Base-by-base conservation (phyloP, 163 green algal species). In the Trebouxia gelatinosa region DNA sequence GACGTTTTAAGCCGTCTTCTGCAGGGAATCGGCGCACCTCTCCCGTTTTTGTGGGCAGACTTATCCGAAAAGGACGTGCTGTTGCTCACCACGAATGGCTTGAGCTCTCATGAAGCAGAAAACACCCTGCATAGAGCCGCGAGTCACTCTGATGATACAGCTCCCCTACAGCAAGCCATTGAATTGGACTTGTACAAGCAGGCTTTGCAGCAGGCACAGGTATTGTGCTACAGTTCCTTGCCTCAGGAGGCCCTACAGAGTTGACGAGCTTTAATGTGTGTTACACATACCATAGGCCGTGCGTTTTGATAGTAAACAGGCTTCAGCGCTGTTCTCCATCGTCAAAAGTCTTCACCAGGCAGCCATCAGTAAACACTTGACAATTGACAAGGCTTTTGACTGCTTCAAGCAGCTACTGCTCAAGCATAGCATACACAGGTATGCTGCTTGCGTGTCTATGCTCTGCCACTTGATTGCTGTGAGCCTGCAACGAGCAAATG, bases 341-440 rank as follows among this genome's bases (percentile, higher is more conserved):
- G 81, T 90, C 5, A 90, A 90, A 50, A 70, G 28, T 3, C 80
- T 89, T n/a, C 88, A 91, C 72, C 35, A 57, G 0, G 31, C 50
- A 11, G 78, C 79, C n/a, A 82, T 83, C 0, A 37, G 76, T 0
- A 77, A 88, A 48, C 67, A 74, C 23, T 75, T 91, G 58, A 87
- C 86, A 4, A 70, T 90, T 31, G 83, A 87, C 75, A 77, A 58
- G 26, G 85, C 74, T 23, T 91, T 93, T 61, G 48, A 74, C 7
- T 62, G 80, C 21, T 89, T 90, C 74, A 90, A 91, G 78, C 81
- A 89, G 16, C 79, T 90, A 32, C 71, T 91, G n/a, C 64, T 92
- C 7, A 37, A 58, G 62, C 85, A 90, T 81, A 88, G 78, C 72
- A 82, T 92, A 40, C 85, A 93, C 50, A 82, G 89, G 48, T 67